Evolutionary conservation across 495 filamentous ascomycete species (phyloP).

Genomic region (Pseudoneurospora amorphoporcata): DNA sequence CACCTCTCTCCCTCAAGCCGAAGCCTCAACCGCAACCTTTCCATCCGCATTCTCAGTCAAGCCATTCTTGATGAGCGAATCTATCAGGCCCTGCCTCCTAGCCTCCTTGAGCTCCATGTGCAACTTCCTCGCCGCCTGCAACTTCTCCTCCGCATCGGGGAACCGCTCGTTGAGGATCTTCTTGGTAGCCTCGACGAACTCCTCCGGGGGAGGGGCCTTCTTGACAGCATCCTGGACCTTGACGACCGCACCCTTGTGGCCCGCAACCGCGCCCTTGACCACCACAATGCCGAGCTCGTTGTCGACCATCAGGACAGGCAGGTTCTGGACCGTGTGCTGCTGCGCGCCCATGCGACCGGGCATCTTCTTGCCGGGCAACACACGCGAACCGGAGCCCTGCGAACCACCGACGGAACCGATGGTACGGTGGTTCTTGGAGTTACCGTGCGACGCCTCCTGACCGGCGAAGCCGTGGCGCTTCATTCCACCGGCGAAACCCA

Average conservation of each 20-base stretch:
- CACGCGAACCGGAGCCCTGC: conserved; percentile 85
- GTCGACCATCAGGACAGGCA: conserved; percentile 82
- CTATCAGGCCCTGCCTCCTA: conserved; percentile 27
- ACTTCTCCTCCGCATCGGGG: conserved; percentile 23
- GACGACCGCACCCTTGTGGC: conserved; percentile 74
- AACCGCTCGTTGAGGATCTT: conserved; percentile 28
- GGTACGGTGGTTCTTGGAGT: conserved; percentile 79
- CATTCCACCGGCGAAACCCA: conserved; percentile 95
- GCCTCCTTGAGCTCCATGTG: conserved; percentile 35
- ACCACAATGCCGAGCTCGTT: conserved; percentile 76
- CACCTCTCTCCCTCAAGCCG: neutral
- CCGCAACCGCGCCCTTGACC: conserved; percentile 73
- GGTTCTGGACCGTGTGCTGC: conserved; percentile 77
- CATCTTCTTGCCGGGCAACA: conserved; percentile 95
- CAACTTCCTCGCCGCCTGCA: conserved; percentile 27
- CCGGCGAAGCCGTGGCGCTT: conserved; percentile 83
- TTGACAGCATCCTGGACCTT: conserved; percentile 86
- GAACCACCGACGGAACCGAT: conserved; percentile 79
- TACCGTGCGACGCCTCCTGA: conserved; percentile 88
- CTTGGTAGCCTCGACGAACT: conserved; percentile 28
- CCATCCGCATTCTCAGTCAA: neutral
- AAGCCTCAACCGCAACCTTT: conserved; percentile 5
- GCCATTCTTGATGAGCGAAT: conserved; percentile 4
- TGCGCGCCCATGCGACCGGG: conserved; percentile 87
- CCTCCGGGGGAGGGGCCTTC: conserved; percentile 65